A percentile compares a stretch with the other conserved stretches of the same genome.
Evolutionary conservation across 2,329 filamentous ascomycete species (phyloP).

Genomic region (Alternaria triticina): DNA sequence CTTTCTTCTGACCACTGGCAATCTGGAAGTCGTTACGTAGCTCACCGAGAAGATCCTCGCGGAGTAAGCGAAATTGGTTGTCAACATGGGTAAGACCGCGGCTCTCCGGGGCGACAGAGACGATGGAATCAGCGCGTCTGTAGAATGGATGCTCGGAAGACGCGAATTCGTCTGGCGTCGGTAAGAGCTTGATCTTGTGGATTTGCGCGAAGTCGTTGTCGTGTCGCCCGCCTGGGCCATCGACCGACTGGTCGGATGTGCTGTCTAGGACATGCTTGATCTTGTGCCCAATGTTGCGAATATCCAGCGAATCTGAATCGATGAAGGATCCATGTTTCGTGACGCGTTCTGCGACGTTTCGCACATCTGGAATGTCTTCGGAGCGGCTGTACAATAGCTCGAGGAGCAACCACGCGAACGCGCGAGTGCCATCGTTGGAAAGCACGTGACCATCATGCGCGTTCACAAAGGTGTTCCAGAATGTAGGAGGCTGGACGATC

Average conservation of each 20-base stretch:
- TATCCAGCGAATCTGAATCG: slow-evolving; percentile 56
- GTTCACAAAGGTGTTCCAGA: slow-evolving; percentile 60
- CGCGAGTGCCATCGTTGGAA: slow-evolving; percentile 26
- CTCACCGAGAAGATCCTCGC: slow-evolving; percentile 74
- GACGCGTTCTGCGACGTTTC: slow-evolving; percentile 29
- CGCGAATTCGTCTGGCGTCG: slow-evolving; percentile 69
- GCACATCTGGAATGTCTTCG: slow-evolving; percentile 33
- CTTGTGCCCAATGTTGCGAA: slow-evolving; percentile 62
- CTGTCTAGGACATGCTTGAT: slow-evolving; percentile 55
- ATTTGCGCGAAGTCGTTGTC: slow-evolving; percentile 74
- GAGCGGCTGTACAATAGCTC: slow-evolving; percentile 54
- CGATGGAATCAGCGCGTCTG: slow-evolving; percentile 59
- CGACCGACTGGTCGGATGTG: slow-evolving; percentile 53
- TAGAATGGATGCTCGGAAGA: slow-evolving; percentile 62
- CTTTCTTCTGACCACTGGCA: slow-evolving; percentile 58
- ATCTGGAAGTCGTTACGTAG: slow-evolving; percentile 67
- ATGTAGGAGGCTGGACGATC: slow-evolving; percentile 59
- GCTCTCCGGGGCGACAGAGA: slow-evolving; percentile 43
- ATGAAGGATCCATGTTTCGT: slow-evolving; percentile 30
- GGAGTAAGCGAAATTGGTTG: slow-evolving; percentile 73
- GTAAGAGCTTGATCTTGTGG: slow-evolving; percentile 66
- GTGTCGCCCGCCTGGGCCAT: slow-evolving; percentile 69
- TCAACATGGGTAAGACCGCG: slow-evolving; percentile 65
- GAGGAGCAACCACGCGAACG: slow-evolving; percentile 53
- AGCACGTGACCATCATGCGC: slow-evolving; percentile 34